phyloP scores from a whole-genome alignment of 768 basidiomycete genomes.

The Pluteus cervinus region DNA sequence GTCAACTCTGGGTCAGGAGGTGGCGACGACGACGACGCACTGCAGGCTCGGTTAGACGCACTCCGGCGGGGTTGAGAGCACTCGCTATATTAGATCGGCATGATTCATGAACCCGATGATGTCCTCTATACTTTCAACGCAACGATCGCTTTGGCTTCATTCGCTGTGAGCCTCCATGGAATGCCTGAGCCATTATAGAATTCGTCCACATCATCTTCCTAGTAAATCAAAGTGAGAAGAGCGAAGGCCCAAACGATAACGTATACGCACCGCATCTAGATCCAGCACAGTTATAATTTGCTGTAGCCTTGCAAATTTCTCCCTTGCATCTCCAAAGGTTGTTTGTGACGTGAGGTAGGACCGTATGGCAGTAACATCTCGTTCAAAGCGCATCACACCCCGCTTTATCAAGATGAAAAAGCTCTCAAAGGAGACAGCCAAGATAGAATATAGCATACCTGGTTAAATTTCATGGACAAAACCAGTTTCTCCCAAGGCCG shows the following conservation, averaged over 20 bases:
- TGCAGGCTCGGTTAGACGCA: conserved; percentile 92
- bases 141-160: conserved; percentile 70
- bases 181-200: conserved; percentile 94
- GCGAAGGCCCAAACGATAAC: neutral
- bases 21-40: conserved; percentile 76
- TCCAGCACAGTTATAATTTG: conserved; percentile 92
- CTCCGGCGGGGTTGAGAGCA: conserved; percentile 74
- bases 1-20: conserved; percentile 29
- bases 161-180: conserved; percentile 73
- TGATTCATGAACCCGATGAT: too few species aligned
- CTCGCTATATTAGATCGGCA: too few species aligned
- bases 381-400: conserved; percentile 93
- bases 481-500: conserved; percentile 94
- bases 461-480: conserved; percentile 76
- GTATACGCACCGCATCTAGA: conserved; percentile 60
- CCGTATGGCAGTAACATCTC: conserved; percentile 80
- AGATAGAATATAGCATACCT: conserved; percentile 41
- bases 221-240: conserved; percentile 1
- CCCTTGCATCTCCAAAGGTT: conserved; percentile 82
- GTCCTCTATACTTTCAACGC: conserved; percentile 52
- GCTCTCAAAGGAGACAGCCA: neutral
- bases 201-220: conserved; percentile 94
- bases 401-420: conserved; percentile 43
- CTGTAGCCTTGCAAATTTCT: conserved; percentile 87
- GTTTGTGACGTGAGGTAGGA: conserved; percentile 85